These are phyloP conservation scores for Trichosporon faecale DNA, from an alignment of 1,284 basidiomycete genomes.

Conservation along the genomic window DNA sequence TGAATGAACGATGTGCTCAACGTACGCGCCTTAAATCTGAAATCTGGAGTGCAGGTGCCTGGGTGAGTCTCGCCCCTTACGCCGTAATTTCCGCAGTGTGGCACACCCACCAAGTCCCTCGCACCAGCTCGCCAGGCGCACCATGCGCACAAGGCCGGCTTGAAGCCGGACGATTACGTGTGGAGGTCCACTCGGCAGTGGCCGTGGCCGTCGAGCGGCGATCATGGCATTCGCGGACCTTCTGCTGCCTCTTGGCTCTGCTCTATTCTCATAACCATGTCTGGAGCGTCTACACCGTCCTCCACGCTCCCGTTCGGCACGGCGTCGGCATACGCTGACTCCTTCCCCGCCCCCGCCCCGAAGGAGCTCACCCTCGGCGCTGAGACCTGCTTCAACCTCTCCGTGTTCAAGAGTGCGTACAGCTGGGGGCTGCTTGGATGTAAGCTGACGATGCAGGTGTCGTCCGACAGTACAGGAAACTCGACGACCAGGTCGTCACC, in stretches of 20 bases:
- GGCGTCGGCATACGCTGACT: slow-evolving; percentile 50
- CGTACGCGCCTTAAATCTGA: not conserved
- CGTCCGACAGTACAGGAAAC: slow-evolving; percentile 74
- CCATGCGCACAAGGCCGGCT: not conserved
- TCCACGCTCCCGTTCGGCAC: slow-evolving; percentile 40
- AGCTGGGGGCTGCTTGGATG: not conserved
- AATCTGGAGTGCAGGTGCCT: not conserved
- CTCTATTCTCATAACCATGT: slow-evolving; percentile 17
- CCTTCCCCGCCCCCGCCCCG: slow-evolving; percentile 48
- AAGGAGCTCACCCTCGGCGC: slow-evolving; percentile 43
- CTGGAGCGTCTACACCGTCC: slow-evolving; percentile 27
- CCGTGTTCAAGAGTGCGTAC: slow-evolving; percentile 72
- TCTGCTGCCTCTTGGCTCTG: not conserved
- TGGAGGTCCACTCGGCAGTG: not conserved
- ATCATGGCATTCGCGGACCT: not conserved
- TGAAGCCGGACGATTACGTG: slow-evolving; percentile 6
- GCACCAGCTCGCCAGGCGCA: too few relatives aligned
- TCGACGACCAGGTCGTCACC: slow-evolving; percentile 79
- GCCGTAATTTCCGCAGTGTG: slow-evolving; percentile 10
- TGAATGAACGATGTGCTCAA: not conserved
- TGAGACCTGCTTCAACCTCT: slow-evolving; percentile 69
- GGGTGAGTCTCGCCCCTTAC: slow-evolving; percentile 8
- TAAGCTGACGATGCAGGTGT: slow-evolving; percentile 59
- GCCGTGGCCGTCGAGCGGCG: not conserved
- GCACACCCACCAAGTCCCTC: too few relatives aligned